These are phyloP conservation scores for Suillus discolor DNA, from an alignment of 768 basidiomycete species.

Conservation along the genomic window DNA sequence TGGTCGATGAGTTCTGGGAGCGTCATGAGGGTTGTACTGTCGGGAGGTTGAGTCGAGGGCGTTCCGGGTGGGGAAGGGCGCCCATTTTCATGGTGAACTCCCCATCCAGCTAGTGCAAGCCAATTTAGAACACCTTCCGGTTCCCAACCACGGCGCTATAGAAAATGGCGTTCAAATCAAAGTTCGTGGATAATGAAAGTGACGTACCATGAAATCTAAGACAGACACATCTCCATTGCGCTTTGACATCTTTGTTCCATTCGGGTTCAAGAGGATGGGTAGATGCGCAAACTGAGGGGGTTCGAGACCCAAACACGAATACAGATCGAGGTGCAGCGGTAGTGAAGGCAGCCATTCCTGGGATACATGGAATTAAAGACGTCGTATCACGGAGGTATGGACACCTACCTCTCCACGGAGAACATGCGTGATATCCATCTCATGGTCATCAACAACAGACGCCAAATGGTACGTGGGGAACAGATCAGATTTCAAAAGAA, in stretches of 20 bases:
- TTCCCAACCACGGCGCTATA: conserved; percentile 85
- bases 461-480: conserved; percentile 98
- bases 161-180: conserved; percentile 9
- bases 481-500: conserved; percentile 88
- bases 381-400: background rate
- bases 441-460: conserved; percentile 92
- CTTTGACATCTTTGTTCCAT: conserved; percentile 95
- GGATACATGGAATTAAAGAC: background rate
- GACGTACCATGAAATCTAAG: conserved; percentile 77
- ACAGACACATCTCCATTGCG: conserved; percentile 89
- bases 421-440: conserved; percentile 96
- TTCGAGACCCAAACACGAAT: conserved; percentile 69
- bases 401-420: conserved; percentile 82
- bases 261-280: conserved; percentile 85
- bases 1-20: conserved; percentile 65
- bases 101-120: conserved; percentile 95
- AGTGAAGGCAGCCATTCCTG: conserved; percentile 97
- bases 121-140: conserved; percentile 89
- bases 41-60: conserved; percentile 48
- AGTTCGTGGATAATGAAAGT: conserved; percentile 4
- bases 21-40: conserved; percentile 65
- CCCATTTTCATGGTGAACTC: conserved; percentile 48
- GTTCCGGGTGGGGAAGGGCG: conserved; percentile 25
- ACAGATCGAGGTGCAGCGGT: conserved; percentile 88
- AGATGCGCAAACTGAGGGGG: conserved; percentile 90